Evolutionary conservation across 2,329 filamentous ascomycete genomes (phyloP), one percentile per base, ranked within the genome.

Genomic region (Cytospora piceae): DNA sequence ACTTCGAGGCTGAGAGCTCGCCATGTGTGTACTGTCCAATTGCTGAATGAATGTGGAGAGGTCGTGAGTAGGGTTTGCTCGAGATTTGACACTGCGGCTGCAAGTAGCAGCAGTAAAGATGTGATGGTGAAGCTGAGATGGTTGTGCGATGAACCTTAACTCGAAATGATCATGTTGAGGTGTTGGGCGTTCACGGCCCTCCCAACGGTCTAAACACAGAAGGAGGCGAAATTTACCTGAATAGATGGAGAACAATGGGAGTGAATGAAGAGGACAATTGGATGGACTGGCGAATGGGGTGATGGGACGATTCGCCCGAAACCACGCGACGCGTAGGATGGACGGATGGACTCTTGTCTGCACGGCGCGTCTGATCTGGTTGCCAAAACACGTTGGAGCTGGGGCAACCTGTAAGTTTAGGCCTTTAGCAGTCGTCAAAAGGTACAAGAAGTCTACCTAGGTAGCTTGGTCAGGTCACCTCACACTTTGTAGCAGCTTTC

Each of bases 21-120:
- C 61, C 61, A 63, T 63, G 22, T 24, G 37, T n/a, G n/a, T 46
- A 32, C n/a, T 31, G 22, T 27, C 15, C n/a, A 9, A 46, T 42
- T 56, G 29, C 11, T 29, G 14, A 15, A 15, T 51, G 9, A 14
- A 37, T 34, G n/a, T 20, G 17, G 9, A 53, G 22, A 27, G n/a
- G 1, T n/a, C 4, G 39, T 9, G 34, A n/a, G 6, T 17, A 11
- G n/a, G 24, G 14, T 27, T 29, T 29, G 15, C 37, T 39, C 15
- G 37, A 39, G 3, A 17, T 14, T 2, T 39, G 37, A 39, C 9
- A 39, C 2, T 39, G 4, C 5, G 4, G 5, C 14, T 39, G 37
- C 37, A 39, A 11, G 3, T 39, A 39, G 15, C 15, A 39, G 12
- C 37, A 17, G 37, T 39, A 17, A 39, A 2, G 12, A 17, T 39